These are phyloP conservation scores for Paracorniculantispora psalliotae DNA, from an alignment of 2,329 filamentous ascomycete genomes.

Conservation along the genomic window DNA sequence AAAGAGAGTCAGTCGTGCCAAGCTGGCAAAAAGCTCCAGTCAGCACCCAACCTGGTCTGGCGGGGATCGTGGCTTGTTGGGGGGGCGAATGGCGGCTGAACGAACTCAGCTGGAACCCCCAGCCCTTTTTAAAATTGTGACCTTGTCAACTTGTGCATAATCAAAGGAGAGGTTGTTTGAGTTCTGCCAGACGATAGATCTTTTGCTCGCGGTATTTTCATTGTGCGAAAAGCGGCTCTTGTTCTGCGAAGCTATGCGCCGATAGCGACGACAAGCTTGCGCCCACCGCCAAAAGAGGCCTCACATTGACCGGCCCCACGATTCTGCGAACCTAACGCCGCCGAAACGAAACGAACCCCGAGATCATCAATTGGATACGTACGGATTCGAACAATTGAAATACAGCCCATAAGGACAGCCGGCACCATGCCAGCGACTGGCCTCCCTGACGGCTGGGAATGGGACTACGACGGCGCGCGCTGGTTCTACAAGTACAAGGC, in stretches of 20 bases:
- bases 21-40: too few relatives aligned
- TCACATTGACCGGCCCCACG: too few relatives aligned
- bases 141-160: not conserved
- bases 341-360: too few relatives aligned
- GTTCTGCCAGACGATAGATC: not conserved
- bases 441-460: constrained; percentile 52
- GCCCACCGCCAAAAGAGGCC: not conserved
- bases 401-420: not conserved
- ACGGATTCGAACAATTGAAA: too few relatives aligned
- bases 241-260: not conserved
- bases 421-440: constrained; percentile 15
- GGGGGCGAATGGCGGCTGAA: constrained; percentile 10
- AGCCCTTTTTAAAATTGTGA: not conserved
- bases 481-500: constrained; percentile 56
- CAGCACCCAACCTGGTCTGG: not conserved
- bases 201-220: not conserved
- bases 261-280: not conserved
- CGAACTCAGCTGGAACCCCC: constrained; percentile 7
- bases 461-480: constrained; percentile 51
- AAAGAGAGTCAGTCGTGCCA: too few relatives aligned
- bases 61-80: not conserved
- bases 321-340: too few relatives aligned
- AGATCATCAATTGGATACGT: too few relatives aligned
- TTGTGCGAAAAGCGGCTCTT: too few relatives aligned
- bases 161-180: not conserved